These are phyloP conservation scores for Graphiopsis chlorocephala DNA, from an alignment of 2,329 filamentous ascomycete species.

Conservation along the genomic window DNA sequence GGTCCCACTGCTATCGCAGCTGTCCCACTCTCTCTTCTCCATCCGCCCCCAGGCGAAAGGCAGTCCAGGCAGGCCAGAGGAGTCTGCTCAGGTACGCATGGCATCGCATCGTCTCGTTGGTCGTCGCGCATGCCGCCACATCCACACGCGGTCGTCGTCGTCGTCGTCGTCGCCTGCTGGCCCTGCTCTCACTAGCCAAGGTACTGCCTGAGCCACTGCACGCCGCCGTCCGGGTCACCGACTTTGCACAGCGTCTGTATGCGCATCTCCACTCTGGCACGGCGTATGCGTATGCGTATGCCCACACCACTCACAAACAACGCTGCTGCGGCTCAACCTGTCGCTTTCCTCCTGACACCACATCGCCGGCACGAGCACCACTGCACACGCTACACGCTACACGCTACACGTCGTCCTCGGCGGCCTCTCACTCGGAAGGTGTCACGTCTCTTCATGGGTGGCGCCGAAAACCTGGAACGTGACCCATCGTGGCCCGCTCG, in stretches of 20 bases:
- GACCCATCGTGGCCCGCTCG: slow-evolving; percentile 2
- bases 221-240: not conserved
- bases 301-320: not conserved
- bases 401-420: not conserved
- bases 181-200: not conserved
- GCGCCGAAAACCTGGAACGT: slow-evolving; percentile 7
- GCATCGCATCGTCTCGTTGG: not conserved
- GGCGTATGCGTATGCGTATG: slow-evolving; percentile 3
- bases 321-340: not conserved
- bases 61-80: not conserved
- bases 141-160: not conserved
- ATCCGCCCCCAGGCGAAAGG: not conserved
- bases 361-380: not conserved
- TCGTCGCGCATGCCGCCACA: not conserved
- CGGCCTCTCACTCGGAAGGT: slow-evolving; percentile 7
- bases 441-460: slow-evolving; percentile 3
- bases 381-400: not conserved
- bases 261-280: not conserved
- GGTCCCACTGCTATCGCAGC: slow-evolving; percentile 1
- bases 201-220: not conserved
- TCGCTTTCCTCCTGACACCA: not conserved
- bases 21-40: slow-evolving; percentile 1
- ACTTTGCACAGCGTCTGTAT: not conserved
- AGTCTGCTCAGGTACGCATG: not conserved
- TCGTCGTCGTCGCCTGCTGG: not conserved